Evolutionary conservation across 2,329 filamentous ascomycete species (phyloP).

Genomic region (Didymosphaeria variabile): DNA sequence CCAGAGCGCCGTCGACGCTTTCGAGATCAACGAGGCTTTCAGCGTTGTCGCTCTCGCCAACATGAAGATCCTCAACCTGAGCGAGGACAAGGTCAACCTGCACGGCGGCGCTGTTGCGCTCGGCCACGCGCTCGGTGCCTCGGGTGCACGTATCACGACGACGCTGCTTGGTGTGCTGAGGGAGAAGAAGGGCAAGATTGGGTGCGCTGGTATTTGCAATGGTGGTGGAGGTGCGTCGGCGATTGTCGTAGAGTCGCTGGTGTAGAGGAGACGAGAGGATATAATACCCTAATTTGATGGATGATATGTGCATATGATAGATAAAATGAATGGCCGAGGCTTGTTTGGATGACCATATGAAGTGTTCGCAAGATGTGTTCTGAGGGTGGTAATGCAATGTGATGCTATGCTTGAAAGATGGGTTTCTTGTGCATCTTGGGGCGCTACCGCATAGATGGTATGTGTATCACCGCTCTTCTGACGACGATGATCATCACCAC

Average conservation of each 20-base stretch:
- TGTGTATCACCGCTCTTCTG: too few relatives aligned
- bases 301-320: slow-evolving; percentile 4
- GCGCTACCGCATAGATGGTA: too few relatives aligned
- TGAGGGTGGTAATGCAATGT: not conserved
- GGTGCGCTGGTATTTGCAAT: slow-evolving; percentile 95
- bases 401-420: too few relatives aligned
- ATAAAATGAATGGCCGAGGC: not conserved
- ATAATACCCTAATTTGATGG: slow-evolving; percentile 14
- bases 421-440: too few relatives aligned
- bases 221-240: slow-evolving; percentile 95
- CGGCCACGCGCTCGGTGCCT: slow-evolving; percentile 92
- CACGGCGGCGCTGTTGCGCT: slow-evolving; percentile 95
- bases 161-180: slow-evolving; percentile 88
- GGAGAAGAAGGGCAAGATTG: slow-evolving; percentile 93
- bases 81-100: slow-evolving; percentile 89
- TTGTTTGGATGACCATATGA: not conserved
- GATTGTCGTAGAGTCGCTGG: slow-evolving; percentile 78
- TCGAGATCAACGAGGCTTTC: slow-evolving; percentile 99
- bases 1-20: slow-evolving; percentile 82
- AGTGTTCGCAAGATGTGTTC: not conserved
- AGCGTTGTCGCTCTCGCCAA: slow-evolving; percentile 96
- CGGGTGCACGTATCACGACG: slow-evolving; percentile 90
- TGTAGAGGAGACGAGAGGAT: slow-evolving; percentile 32
- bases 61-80: slow-evolving; percentile 85
- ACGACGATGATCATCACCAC: not conserved